These are phyloP conservation scores for Stygiomarasmius scandens DNA, from an alignment of 1,284 basidiomycete genomes.

Conservation along the genomic window DNA sequence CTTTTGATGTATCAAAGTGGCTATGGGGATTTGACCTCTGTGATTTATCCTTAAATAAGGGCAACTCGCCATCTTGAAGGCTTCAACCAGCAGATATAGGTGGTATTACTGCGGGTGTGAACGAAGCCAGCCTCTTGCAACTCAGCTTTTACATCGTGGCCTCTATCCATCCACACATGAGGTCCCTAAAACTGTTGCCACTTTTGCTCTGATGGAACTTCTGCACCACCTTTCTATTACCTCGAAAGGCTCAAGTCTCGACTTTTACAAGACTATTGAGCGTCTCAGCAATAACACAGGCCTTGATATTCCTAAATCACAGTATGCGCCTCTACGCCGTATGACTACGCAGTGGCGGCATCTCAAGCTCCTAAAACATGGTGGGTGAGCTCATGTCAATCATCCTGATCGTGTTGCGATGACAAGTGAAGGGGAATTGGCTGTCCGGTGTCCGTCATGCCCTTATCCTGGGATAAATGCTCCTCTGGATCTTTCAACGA, in stretches of 20 bases:
- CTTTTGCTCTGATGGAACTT: conserved; percentile 25
- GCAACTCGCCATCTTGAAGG: no score
- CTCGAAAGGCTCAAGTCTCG: conserved; percentile 23
- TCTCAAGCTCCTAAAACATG: conserved; percentile 31
- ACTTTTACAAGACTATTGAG: conserved; percentile 24
- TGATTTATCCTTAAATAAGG: no score
- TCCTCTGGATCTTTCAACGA: conserved; percentile 26
- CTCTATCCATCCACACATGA: conserved; percentile 26
- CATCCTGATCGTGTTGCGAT: conserved; percentile 17
- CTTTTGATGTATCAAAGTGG: no score
- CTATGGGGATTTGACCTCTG: no score
- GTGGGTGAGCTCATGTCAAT: conserved; percentile 30
- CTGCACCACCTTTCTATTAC: conserved; percentile 26
- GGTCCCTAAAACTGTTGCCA: conserved; percentile 29
- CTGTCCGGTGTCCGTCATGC: conserved; percentile 37
- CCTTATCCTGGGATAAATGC: conserved; percentile 35
- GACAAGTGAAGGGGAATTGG: conserved; percentile 28
- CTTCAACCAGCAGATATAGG: no score
- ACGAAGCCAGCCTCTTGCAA: no score
- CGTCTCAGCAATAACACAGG: conserved; percentile 27
- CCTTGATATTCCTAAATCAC: background rate
- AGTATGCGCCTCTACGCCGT: conserved; percentile 25
- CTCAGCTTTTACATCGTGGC: conserved; percentile 28
- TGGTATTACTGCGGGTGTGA: no score
- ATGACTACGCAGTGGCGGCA: conserved; percentile 33